phyloP scores from a whole-genome alignment of 2,329 filamentous ascomycete species.

The Colletotrichum lini region DNA sequence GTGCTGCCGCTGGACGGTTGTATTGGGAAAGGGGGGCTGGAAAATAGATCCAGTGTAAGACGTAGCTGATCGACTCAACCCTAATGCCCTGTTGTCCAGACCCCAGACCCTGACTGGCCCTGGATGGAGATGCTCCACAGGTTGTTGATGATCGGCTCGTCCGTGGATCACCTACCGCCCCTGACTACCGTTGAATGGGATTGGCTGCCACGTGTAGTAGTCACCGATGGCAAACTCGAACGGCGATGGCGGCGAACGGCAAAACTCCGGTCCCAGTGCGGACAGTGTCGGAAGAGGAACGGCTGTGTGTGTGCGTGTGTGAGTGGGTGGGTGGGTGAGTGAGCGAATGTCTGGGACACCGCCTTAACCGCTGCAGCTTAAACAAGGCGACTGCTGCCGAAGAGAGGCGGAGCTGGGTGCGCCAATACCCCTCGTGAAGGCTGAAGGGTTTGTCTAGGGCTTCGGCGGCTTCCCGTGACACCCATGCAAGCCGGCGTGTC shows the following conservation, averaged over 20 bases:
- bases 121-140: not conserved
- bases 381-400: slow-evolving; percentile 1
- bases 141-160: not conserved
- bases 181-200: not conserved
- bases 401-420: not conserved
- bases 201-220: slow-evolving; percentile 10
- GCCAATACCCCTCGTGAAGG: slow-evolving; percentile 12
- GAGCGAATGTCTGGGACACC: not conserved
- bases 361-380: slow-evolving; percentile 15
- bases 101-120: not conserved
- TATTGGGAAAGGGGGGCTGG: not conserved
- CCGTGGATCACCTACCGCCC: not conserved
- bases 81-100: not conserved
- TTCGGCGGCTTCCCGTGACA: not conserved
- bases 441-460: not conserved
- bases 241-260: not conserved
- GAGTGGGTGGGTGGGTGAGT: too few relatives aligned
- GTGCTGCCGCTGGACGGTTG: not conserved
- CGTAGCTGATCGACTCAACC: not conserved
- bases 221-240: not conserved
- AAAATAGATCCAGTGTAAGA: not conserved
- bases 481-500: slow-evolving; percentile 1
- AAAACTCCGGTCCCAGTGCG: not conserved
- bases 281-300: not conserved
- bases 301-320: not conserved